Evolutionary conservation across 345 rosid genomes (phyloP).

Genomic region (Draba incana): DNA sequence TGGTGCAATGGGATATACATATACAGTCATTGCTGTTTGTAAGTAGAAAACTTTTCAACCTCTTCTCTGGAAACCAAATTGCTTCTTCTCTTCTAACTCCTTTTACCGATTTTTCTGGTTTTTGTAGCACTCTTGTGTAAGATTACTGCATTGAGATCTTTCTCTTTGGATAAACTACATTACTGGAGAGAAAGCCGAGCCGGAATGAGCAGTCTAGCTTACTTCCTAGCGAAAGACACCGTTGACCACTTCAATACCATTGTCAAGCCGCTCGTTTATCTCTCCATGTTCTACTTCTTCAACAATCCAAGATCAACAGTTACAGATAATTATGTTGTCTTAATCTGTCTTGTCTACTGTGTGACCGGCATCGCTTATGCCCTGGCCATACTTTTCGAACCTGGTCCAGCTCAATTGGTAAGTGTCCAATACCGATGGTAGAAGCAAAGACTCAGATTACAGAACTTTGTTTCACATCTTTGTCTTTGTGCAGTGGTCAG

Average conservation of each 20-base stretch:
- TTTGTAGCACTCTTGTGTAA: slow-evolving; percentile 85
- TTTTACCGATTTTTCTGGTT: not conserved
- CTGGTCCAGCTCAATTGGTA: slow-evolving; percentile 97
- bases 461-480: slow-evolving; percentile 22
- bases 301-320: slow-evolving; percentile 91
- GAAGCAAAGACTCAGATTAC: not conserved
- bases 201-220: slow-evolving; percentile 96
- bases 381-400: slow-evolving; percentile 75
- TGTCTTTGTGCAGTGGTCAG: slow-evolving; percentile 75
- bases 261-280: slow-evolving; percentile 84
- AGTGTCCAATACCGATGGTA: slow-evolving; percentile 36
- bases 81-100: slow-evolving; percentile 15
- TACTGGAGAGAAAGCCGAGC: slow-evolving; percentile 96
- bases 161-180: slow-evolving; percentile 85
- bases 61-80: slow-evolving; percentile 19
- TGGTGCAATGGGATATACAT: slow-evolving; percentile 87
- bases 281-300: slow-evolving; percentile 99
- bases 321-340: slow-evolving; percentile 71
- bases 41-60: slow-evolving; percentile 48
- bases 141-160: slow-evolving; percentile 94
- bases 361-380: slow-evolving; percentile 91
- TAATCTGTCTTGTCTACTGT: slow-evolving; percentile 86
- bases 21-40: slow-evolving; percentile 96
- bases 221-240: slow-evolving; percentile 90
- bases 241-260: slow-evolving; percentile 87